Evolutionary conservation across 495 filamentous ascomycete genomes (phyloP), one percentile per base, ranked within the genome.

Genomic region (Chaetomidium leptoderma): DNA sequence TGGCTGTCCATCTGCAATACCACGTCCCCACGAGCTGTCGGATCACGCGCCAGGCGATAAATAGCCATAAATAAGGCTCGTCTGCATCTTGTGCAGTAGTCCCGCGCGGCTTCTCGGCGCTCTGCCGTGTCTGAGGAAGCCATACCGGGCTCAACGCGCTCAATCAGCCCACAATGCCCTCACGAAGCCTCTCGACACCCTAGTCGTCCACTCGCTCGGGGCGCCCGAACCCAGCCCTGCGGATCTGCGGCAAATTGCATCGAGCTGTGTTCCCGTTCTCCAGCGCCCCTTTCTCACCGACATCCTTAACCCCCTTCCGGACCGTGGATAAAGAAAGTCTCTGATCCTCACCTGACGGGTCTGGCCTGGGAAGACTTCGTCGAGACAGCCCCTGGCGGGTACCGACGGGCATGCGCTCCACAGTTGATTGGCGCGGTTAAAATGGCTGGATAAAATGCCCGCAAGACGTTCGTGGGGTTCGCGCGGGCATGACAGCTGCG

Each of bases 381-480:
- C 39, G 39, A 40, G 53, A 40, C 54, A 43, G 24, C 23, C 32
- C 24, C 44, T 33, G 33, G 67, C 68, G 68, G 68, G 65, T 62
- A 63, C 61, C 58, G 26, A 40, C 57, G 55, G 63, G 29, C 55
- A 58, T 58, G 51, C 33, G 42, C 54, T 45, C 57, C 40, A 14
- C 3, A 16, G 16, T 3, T 69, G 63, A 72, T 72, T 72, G 68
- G 70, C 33, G 63, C 70, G 70, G 70, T 33, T 72, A 72, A 72
- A 70, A 61, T 61, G 10, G 16, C 53, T 64, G 70, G 63, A 13
- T 67, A 72, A 72, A 69, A 17, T 49, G 50, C 33, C 55, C 32
- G 55, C 60, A 9, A 53, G 40, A 43, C 2, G 56, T 51, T 58
- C 42, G 60, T 58, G 55, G 60, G 46, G 57, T 61, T 50, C 40